These are phyloP conservation scores for Acacia confusa DNA, from an alignment of 306 rosid species.

Conservation along the genomic window DNA sequence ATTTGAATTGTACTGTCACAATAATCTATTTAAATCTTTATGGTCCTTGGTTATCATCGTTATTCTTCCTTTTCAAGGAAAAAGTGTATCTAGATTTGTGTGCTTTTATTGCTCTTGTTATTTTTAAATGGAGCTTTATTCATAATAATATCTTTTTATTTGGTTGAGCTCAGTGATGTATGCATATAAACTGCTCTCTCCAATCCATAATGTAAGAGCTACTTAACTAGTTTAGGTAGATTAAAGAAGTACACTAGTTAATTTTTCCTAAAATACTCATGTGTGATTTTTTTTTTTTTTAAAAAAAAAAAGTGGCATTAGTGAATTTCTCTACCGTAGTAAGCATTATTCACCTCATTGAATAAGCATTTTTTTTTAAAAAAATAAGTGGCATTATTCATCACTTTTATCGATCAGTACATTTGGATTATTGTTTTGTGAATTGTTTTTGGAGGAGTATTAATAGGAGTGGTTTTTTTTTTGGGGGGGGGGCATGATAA, in stretches of 20 bases:
- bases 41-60: conserved; percentile 4
- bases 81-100: background rate
- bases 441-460: too few species aligned
- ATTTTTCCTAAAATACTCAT: background rate
- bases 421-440: too few species aligned
- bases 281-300: background rate
- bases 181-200: too few species aligned
- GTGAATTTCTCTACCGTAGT: background rate
- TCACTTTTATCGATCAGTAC: too few species aligned
- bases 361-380: too few species aligned
- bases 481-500: background rate
- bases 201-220: too few species aligned
- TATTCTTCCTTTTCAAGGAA: background rate
- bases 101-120: background rate
- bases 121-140: background rate
- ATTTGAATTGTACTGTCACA: background rate
- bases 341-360: background rate
- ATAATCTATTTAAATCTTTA: conserved; percentile 21
- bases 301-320: background rate
- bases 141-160: background rate
- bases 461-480: background rate
- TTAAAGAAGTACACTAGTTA: too few species aligned
- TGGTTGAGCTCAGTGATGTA: background rate
- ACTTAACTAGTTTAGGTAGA: too few species aligned
- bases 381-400: too few species aligned